A percentile compares a stretch with the other conserved stretches of the same genome.
These are phyloP conservation scores for Diaporthe destruens DNA, from an alignment of 2,329 filamentous ascomycete species.

Conservation along the genomic window DNA sequence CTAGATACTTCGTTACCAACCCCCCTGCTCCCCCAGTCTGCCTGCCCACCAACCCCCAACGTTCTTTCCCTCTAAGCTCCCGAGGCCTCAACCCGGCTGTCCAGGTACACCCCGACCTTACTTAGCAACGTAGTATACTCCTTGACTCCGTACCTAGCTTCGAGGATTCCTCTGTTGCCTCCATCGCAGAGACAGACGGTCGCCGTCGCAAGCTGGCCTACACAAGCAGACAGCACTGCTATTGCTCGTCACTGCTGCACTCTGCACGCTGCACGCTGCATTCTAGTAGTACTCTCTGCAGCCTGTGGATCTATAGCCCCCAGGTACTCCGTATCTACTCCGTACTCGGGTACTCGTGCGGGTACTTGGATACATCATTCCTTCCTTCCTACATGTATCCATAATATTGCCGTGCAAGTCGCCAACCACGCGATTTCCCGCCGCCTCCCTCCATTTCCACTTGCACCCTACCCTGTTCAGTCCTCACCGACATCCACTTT, in stretches of 20 bases:
- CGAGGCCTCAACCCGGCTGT: slow-evolving; percentile 5
- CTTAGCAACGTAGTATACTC: no score
- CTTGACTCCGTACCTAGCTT: no score
- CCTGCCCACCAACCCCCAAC: slow-evolving; percentile 2
- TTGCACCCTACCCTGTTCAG: background rate
- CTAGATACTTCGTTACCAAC: no score
- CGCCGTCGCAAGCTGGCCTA: slow-evolving; percentile 9
- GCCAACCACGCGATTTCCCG: slow-evolving; percentile 27
- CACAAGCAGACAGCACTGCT: background rate
- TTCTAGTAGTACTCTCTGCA: no score
- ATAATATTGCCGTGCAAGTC: slow-evolving; percentile 16
- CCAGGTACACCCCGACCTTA: slow-evolving; percentile 2
- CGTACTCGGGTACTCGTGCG: background rate
- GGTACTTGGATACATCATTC: background rate
- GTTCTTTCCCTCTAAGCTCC: slow-evolving; percentile 18
- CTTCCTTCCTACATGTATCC: slow-evolving; percentile 13
- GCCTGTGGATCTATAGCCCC: background rate
- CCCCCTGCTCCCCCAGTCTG: background rate
- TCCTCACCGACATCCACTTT: slow-evolving; percentile 7
- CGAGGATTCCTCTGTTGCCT: background rate
- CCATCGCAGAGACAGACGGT: slow-evolving; percentile 14
- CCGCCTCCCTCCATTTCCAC: background rate
- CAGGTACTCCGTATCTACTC: background rate
- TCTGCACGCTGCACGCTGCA: no score
- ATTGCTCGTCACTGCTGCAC: background rate